A percentile compares a stretch with the other conserved stretches of the same genome.
Evolutionary conservation across 1,284 basidiomycete species (phyloP).

Genomic region (Sanghuangporus weigelae): DNA sequence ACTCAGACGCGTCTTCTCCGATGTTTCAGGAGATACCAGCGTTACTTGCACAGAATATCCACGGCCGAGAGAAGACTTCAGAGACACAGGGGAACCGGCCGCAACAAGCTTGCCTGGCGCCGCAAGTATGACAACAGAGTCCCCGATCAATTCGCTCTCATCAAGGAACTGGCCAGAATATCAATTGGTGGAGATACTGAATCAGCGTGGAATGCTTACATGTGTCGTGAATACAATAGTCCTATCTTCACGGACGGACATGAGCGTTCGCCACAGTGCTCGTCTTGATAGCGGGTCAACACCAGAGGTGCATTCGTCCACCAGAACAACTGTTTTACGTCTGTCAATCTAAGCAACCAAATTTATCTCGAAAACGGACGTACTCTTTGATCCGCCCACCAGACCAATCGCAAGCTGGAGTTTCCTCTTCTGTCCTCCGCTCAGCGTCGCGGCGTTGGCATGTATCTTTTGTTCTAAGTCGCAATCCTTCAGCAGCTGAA

Average conservation of each 20-base stretch:
- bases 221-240: slow-evolving; percentile 70
- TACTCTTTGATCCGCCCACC: slow-evolving; percentile 67
- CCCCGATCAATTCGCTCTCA: slow-evolving; percentile 75
- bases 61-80: slow-evolving; percentile 68
- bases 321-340: slow-evolving; percentile 51
- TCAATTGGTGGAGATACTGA: neutral
- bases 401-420: slow-evolving; percentile 75
- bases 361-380: neutral
- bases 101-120: slow-evolving; percentile 73
- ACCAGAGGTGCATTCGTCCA: slow-evolving; percentile 77
- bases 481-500: slow-evolving; percentile 62
- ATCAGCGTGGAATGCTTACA: slow-evolving; percentile 30
- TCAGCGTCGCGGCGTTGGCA: slow-evolving; percentile 59
- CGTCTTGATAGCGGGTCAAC: slow-evolving; percentile 76
- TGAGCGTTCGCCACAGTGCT: slow-evolving; percentile 72
- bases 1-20: slow-evolving; percentile 25
- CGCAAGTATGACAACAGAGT: slow-evolving; percentile 70
- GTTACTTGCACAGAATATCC: slow-evolving; percentile 62
- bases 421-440: slow-evolving; percentile 80
- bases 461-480: slow-evolving; percentile 66
- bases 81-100: slow-evolving; percentile 62
- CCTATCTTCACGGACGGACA: slow-evolving; percentile 56
- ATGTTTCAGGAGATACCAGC: slow-evolving; percentile 29
- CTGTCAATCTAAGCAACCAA: neutral
- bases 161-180: slow-evolving; percentile 59